Evolutionary conservation across 2,329 filamentous ascomycete species (phyloP).

Genomic region (Pochonia chlamydosporia): DNA sequence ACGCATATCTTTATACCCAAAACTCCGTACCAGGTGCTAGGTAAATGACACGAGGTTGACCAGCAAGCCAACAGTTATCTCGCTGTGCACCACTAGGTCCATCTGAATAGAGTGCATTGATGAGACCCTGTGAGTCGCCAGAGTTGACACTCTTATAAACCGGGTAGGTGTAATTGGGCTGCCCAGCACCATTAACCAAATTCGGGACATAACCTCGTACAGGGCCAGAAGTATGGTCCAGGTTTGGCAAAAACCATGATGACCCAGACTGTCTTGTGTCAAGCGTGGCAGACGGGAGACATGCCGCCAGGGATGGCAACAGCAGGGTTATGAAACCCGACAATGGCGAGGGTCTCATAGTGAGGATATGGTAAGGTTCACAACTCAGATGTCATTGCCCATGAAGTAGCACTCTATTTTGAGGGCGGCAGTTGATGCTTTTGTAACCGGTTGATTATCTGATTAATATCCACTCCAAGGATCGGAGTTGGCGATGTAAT

Average conservation of each 20-base stretch:
- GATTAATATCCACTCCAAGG: too few relatives aligned
- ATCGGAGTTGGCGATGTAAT: too few relatives aligned
- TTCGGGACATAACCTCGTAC: conserved; percentile 14
- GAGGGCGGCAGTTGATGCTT: too few relatives aligned
- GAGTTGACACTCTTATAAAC: conserved; percentile 12
- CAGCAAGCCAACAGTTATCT: conserved; percentile 15
- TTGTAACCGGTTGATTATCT: too few relatives aligned
- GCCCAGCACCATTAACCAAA: conserved; percentile 7
- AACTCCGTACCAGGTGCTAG: conserved; percentile 11
- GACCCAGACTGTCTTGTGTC: conserved; percentile 2
- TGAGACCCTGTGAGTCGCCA: conserved; percentile 8
- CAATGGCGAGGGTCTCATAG: background rate
- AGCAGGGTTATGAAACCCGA: background rate
- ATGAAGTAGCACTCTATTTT: too few relatives aligned
- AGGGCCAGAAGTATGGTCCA: conserved; percentile 14
- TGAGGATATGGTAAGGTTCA: too few relatives aligned
- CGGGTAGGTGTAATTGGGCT: conserved; percentile 12
- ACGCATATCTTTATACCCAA: too few relatives aligned
- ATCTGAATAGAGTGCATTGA: conserved; percentile 9
- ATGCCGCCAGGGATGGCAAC: background rate
- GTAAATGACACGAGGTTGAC: conserved; percentile 14
- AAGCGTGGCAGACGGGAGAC: background rate
- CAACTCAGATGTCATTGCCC: too few relatives aligned
- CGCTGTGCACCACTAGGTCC: conserved; percentile 11
- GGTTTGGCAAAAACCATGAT: conserved; percentile 16